Evolutionary conservation across 176 grass and related monocot species (phyloP).

Genomic region (Eragrostis nindensis): DNA sequence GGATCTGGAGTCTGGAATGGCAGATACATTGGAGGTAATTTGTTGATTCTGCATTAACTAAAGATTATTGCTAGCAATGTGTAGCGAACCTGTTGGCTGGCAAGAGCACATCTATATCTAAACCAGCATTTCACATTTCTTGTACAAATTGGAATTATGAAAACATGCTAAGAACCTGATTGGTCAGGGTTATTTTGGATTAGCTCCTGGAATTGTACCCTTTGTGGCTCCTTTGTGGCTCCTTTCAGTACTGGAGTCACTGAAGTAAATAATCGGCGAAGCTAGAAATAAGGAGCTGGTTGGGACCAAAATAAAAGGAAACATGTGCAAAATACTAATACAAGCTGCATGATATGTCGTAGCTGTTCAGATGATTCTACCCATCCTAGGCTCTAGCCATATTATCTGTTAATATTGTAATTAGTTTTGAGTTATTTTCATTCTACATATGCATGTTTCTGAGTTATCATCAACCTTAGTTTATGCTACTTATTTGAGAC

Average conservation of each 20-base stretch:
- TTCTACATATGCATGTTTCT: not conserved
- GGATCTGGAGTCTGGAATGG: conserved; percentile 83
- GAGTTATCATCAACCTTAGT: not conserved
- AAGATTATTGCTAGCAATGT: not conserved
- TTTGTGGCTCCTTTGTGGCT: not conserved
- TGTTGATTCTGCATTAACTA: conserved; percentile 14
- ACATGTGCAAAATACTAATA: not conserved
- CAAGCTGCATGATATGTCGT: not conserved
- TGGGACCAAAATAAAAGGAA: not conserved
- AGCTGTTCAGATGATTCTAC: not conserved
- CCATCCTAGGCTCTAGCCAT: not conserved
- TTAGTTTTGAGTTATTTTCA: not conserved
- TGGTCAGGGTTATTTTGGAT: not conserved
- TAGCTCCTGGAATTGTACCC: not conserved
- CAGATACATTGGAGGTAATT: conserved; percentile 73
- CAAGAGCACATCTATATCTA: not conserved
- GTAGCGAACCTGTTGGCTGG: not conserved
- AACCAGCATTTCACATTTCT: conserved; percentile 19
- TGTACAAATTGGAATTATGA: not conserved
- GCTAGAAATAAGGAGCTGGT: not conserved
- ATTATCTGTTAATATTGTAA: conserved; percentile 23
- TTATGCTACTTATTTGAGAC: conserved; percentile 33
- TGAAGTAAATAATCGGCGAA: not conserved
- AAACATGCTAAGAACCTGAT: not conserved
- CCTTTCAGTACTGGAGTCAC: not conserved